Percentiles rank a stretch among this genome's conserved stretches.
Conservation (phyloP, 257 asterid species). For the Henckelia pumila region DNA sequence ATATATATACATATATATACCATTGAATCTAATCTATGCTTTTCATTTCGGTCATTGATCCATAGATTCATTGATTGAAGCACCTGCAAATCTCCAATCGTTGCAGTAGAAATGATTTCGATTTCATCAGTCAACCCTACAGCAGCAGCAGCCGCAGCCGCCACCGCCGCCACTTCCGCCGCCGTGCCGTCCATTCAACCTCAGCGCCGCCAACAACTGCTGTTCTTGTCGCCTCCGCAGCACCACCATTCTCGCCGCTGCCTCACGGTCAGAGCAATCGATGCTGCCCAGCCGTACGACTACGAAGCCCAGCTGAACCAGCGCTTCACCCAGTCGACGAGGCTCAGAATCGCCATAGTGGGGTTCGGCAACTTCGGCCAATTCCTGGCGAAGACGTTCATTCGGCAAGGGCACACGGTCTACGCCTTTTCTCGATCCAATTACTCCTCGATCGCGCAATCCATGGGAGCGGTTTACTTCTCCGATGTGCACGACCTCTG, state of each 20-base stretch:
- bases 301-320: constrained; percentile 43
- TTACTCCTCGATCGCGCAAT: constrained; percentile 39
- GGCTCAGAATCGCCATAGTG: constrained; percentile 56
- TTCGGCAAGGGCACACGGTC: constrained; percentile 61
- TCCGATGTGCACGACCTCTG: constrained; percentile 67
- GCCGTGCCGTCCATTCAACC: constrained; percentile 21
- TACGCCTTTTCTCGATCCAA: constrained; percentile 58
- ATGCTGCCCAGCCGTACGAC: constrained; percentile 78
- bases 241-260: constrained; percentile 9
- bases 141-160: constrained; percentile 24
- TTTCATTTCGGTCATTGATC: too few relatives aligned
- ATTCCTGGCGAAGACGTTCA: constrained; percentile 61
- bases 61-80: not conserved
- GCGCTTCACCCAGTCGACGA: constrained; percentile 44
- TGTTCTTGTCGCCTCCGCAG: constrained; percentile 18
- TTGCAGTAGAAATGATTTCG: constrained; percentile 33
- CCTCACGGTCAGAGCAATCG: constrained; percentile 52
- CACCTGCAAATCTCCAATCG: too few relatives aligned
- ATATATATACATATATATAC: too few relatives aligned
- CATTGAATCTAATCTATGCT: too few relatives aligned
- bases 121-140: constrained; percentile 37
- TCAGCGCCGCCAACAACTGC: constrained; percentile 22
- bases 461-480: constrained; percentile 56
- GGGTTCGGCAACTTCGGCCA: constrained; percentile 88
- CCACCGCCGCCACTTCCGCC: constrained; percentile 23